A percentile compares a stretch with the other conserved stretches of the same genome.
These are phyloP conservation scores for Daldinia vernicosa DNA, from an alignment of 495 filamentous ascomycete species.

Conservation along the genomic window DNA sequence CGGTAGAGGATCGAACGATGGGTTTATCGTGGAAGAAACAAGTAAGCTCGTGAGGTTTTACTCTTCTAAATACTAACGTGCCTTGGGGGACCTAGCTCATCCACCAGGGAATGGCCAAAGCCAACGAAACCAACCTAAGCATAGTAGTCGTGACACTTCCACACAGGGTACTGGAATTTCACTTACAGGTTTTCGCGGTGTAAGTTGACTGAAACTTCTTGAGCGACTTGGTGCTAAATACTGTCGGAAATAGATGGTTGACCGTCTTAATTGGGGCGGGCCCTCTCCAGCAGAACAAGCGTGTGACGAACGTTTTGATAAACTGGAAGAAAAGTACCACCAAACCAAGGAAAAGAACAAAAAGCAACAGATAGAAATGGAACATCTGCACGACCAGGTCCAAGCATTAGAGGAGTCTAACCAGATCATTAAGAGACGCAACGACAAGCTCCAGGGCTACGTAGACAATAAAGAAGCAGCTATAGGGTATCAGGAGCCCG, in stretches of 20 bases:
- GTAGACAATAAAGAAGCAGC: neutral
- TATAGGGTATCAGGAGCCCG: neutral
- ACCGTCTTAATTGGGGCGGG: neutral
- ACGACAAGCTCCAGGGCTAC: conserved; percentile 1
- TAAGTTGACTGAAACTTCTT: neutral
- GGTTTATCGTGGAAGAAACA: neutral
- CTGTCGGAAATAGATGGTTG: neutral
- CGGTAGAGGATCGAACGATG: neutral
- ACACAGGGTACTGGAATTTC: neutral
- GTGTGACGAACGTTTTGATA: neutral
- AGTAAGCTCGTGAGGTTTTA: neutral
- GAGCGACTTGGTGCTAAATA: neutral
- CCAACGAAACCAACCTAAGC: neutral
- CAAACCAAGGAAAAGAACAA: conserved; percentile 1
- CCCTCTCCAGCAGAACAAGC: neutral
- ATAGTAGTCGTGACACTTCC: neutral
- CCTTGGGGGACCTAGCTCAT: neutral
- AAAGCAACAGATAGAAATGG: neutral
- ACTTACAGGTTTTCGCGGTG: neutral
- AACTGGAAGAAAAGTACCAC: neutral
- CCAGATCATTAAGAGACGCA: conserved; percentile 1
- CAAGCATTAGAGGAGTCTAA: conserved; percentile 2
- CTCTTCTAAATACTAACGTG: neutral
- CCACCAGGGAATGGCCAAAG: neutral
- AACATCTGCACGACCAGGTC: neutral